Evolutionary conservation across 2,329 filamentous ascomycete species (phyloP), one percentile per base, ranked within the genome.

Genomic region (Chrysoporthe austroafricana): DNA sequence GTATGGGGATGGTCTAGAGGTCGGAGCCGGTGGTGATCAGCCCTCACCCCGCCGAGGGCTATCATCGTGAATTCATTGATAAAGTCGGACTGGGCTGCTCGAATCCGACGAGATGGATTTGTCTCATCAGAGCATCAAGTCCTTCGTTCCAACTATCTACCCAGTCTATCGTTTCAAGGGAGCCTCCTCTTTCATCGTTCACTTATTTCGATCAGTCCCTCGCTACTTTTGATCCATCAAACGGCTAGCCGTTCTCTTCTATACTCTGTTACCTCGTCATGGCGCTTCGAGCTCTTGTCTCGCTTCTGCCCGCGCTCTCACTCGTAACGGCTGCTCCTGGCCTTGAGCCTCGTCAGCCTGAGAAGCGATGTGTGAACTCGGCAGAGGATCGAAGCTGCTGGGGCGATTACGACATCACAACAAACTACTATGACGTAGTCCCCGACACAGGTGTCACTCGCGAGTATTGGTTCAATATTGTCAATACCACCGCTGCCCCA

Each of bases 351-450:
- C 50, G n/a, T 5, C 46, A 43, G 0, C 14, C 43, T 18, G 66
- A 60, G 9, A 69, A 69, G 46, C 34, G 67, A 62, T 64, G 62
- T 42, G 54, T 48, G 13, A 57, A 64, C 62, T 57, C 52, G 13
- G 62, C 62, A 54, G 63, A 16, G 34, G 42, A 56, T 21, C 70
- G 73, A 54, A 63, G 69, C 56, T 67, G 68, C 50, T 77, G 79
- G 80, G 80, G 79, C 26, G 75, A 80, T 60, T 80, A 78, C 63
- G 77, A 77, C 50, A 73, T 80, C 36, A 73, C 76, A 21, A 78
- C 76, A 1, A 76, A 80, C 66, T 78, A 77, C 67, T 72, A 71
- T 14, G 70, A 71, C 9, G 71, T 72, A 7, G 72, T 72, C 9
- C 78, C 78, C 0, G 71, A 78, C 50, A 80, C 79, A 4, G 76